Evolutionary conservation across 306 rosid species (phyloP).

Genomic region (Begonia loranthoides): DNA sequence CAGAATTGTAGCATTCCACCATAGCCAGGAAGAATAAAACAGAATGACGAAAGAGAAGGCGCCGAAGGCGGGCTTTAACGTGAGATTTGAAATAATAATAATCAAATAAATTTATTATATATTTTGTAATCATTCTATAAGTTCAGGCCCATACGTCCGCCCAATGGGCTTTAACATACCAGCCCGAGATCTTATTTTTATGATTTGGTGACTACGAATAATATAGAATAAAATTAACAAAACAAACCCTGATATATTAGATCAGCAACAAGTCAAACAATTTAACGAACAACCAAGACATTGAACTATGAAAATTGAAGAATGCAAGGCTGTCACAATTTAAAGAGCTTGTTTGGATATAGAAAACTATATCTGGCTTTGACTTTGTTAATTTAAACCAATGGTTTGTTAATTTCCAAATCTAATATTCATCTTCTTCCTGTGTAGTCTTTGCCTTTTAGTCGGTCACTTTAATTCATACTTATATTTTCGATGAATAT

Average conservation of each 20-base stretch:
- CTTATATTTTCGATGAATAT: background rate
- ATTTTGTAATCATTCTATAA: background rate
- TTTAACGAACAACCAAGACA: too few relatives aligned
- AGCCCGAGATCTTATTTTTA: background rate
- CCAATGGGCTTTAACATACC: background rate
- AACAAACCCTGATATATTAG: too few relatives aligned
- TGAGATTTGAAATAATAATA: slow-evolving; percentile 11
- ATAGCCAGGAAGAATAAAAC: slow-evolving; percentile 22
- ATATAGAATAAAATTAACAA: background rate
- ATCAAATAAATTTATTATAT: background rate
- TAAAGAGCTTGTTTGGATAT: too few relatives aligned
- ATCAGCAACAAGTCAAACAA: too few relatives aligned
- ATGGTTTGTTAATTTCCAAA: too few relatives aligned
- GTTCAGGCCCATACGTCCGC: too few relatives aligned
- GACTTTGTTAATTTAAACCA: too few relatives aligned
- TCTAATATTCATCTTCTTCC: background rate
- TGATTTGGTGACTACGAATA: background rate
- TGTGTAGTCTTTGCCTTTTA: background rate
- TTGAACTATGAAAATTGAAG: too few relatives aligned
- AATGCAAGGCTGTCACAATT: too few relatives aligned
- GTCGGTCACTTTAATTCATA: background rate
- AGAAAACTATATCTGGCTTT: too few relatives aligned
- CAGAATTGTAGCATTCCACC: slow-evolving; percentile 12
- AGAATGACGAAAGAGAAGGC: slow-evolving; percentile 19
- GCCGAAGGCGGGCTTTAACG: slow-evolving; percentile 20